Evolutionary conservation across 768 basidiomycete genomes (phyloP), one percentile per base, ranked within the genome.

Genomic region (Suillus paluster): DNA sequence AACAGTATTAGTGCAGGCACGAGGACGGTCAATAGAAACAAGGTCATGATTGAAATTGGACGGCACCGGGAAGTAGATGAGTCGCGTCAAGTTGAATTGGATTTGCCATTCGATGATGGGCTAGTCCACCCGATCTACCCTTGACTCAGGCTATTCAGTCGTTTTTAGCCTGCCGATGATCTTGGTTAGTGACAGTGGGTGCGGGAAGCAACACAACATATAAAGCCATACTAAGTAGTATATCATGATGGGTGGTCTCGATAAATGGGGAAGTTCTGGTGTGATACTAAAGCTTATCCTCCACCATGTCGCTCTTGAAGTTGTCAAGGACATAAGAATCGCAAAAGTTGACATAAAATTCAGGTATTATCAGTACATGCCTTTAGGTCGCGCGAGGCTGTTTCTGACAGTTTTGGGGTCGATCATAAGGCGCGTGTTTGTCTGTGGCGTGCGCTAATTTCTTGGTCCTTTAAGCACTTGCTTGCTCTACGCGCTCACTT

Each of bases 401-500:
- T 67, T 46, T 14, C 14, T 74, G 73, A 74, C 73, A 74, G 74
- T 67, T 73, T 76, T 76, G 65, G 73, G 73, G 73, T 68, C 63
- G 54, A 54, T 63, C 58, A 33, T 50, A 49, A 57, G n/a, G 59
- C n/a, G 23, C 61, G 53, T 62, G 67, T 61, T 63, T 41, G 9
- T 39, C 23, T 39, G 54, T 19, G 42, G 42, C 54, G 49, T 55
- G 38, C 54, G 38, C 27, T 5, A 19, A 30, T 27, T 25, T 23
- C 38, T 38, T 55, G 38, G 15, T 25, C 23, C 21, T 8, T 12
- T 21, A n/a, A n/a, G n/a, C n/a, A 1, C 11, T 19, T 36, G 12
- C n/a, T n/a, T n/a, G n/a, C n/a, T n/a, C 11, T 50, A 50, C 49
- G 27, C 17, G 27, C 49, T 50, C 19, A 30, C 49, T 50, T 33